A percentile compares a stretch with the other conserved stretches of the same genome.
phyloP scores from a whole-genome alignment of 352 stramenopile species.

The Pythium rishiriense region DNA sequence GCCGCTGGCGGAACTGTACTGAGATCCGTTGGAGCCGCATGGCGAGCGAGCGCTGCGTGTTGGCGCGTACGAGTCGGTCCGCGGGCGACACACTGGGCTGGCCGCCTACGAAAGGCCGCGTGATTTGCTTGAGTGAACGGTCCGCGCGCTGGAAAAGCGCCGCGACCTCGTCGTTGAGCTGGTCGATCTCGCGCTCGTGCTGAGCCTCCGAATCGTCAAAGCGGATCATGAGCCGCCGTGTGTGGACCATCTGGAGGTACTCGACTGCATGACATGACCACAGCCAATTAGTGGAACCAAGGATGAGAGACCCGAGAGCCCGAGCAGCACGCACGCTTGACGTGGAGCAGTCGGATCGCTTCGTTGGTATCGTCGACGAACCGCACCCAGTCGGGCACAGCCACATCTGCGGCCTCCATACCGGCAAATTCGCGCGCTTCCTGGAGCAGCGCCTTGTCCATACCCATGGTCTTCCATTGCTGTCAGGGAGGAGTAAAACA shows the following conservation, averaged over 20 bases:
- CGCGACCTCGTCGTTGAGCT: slow-evolving; percentile 63
- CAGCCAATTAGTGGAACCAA: background rate
- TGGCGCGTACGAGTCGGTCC: slow-evolving; percentile 60
- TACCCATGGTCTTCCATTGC: slow-evolving; percentile 48
- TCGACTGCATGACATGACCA: slow-evolving; percentile 47
- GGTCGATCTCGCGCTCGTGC: slow-evolving; percentile 74
- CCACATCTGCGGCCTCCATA: slow-evolving; percentile 32
- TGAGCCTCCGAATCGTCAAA: slow-evolving; percentile 69
- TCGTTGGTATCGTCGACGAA: slow-evolving; percentile 69
- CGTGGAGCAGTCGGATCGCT: slow-evolving; percentile 58
- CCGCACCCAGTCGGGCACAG: slow-evolving; percentile 59
- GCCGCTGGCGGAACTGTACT: slow-evolving; percentile 54
- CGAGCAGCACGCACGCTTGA: slow-evolving; percentile 53
- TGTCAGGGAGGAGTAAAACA: slow-evolving; percentile 5
- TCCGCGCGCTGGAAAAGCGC: slow-evolving; percentile 70
- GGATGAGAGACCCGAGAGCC: background rate
- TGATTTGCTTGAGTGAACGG: slow-evolving; percentile 70
- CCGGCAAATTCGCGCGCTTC: slow-evolving; percentile 43
- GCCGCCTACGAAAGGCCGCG: slow-evolving; percentile 49
- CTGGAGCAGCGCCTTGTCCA: slow-evolving; percentile 68
- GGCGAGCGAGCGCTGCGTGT: slow-evolving; percentile 70
- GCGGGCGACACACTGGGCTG: slow-evolving; percentile 45
- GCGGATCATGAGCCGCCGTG: slow-evolving; percentile 75
- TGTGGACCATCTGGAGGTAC: slow-evolving; percentile 80
- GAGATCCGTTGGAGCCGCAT: slow-evolving; percentile 64